Conservation (phyloP, 2,329 filamentous ascomycete genomes). For the Curvularia spicifera region DNA sequence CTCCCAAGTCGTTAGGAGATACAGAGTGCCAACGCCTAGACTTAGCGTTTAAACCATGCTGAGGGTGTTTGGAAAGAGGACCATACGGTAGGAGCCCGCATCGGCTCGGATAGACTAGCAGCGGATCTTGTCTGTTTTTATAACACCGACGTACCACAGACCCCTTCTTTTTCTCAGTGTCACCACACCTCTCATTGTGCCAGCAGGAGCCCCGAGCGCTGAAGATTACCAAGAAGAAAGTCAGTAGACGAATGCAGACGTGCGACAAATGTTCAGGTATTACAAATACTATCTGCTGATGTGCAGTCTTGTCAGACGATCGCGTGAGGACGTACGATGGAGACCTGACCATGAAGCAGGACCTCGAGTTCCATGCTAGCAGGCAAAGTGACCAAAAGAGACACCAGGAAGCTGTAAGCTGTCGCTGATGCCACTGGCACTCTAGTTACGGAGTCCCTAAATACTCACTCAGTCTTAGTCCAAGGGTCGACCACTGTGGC, state of each 20-base stretch:
- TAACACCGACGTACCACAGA: neutral
- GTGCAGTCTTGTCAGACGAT: neutral
- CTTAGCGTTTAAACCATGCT: neutral
- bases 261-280: neutral
- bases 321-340: neutral
- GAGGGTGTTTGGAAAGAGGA: neutral
- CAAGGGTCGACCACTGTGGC: too few relatives aligned
- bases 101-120: neutral
- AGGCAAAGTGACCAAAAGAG: neutral
- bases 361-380: neutral
- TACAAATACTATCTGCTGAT: neutral
- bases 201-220: neutral
- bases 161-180: neutral
- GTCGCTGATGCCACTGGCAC: neutral
- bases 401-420: neutral
- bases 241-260: neutral
- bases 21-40: neutral
- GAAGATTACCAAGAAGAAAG: neutral
- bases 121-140: neutral
- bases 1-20: neutral
- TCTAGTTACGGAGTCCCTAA: neutral
- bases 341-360: neutral
- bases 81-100: neutral
- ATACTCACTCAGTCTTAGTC: too few relatives aligned
- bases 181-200: neutral